phyloP scores from a whole-genome alignment of 441 rosid species.

The Croton setiger region DNA sequence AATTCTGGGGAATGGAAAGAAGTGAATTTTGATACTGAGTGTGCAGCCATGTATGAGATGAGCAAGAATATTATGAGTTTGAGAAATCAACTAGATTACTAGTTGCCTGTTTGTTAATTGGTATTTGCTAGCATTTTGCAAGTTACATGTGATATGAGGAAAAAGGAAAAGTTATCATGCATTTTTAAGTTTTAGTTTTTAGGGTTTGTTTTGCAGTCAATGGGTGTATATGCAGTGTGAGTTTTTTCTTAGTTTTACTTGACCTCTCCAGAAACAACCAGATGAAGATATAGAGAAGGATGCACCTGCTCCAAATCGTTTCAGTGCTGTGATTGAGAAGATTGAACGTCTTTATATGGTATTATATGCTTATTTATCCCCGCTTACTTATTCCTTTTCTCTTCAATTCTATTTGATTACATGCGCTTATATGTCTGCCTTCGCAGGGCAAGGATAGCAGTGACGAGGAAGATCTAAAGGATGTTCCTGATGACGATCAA shows the following conservation, averaged over 20 bases:
- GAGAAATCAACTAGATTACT: neutral
- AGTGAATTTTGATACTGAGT: neutral
- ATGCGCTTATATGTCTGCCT: conserved; percentile 21
- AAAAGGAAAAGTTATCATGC: neutral
- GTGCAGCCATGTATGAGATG: neutral
- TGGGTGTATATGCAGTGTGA: conserved; percentile 5
- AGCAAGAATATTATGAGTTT: neutral
- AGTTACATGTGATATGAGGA: neutral
- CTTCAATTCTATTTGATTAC: neutral
- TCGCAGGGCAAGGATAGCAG: conserved; percentile 93
- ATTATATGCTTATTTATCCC: conserved; percentile 1
- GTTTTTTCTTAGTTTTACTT: conserved; percentile 20
- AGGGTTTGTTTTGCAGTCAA: neutral
- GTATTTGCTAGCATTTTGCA: neutral
- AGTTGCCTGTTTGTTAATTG: neutral
- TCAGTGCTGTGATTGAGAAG: conserved; percentile 97
- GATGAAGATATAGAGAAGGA: conserved; percentile 55
- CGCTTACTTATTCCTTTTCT: conserved; percentile 11
- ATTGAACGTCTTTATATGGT: conserved; percentile 98
- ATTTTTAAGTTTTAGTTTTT: neutral
- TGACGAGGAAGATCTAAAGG: conserved; percentile 88
- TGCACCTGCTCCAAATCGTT: conserved; percentile 65
- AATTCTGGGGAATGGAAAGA: conserved; percentile 1
- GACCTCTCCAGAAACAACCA: conserved; percentile 46
- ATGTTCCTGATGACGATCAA: conserved; percentile 92